Base-by-base conservation (phyloP, 768 basidiomycete genomes). In the Butyriboletus loyo region DNA sequence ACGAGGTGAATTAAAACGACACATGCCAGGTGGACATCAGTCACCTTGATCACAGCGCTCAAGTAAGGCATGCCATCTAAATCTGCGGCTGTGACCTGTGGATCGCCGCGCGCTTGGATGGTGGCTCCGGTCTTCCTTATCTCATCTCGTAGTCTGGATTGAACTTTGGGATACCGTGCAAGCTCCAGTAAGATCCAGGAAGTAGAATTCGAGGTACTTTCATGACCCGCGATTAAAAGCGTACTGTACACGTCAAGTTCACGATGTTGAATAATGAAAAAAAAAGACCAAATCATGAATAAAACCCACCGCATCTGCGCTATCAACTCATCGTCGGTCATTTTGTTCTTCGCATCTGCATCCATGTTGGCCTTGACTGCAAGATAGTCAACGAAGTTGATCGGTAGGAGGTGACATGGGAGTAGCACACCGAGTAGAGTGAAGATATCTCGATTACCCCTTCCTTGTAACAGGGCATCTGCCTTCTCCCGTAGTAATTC, bases 101-200 rank as follows among this genome's bases (percentile, higher is more conserved):
- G 11, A 34, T 58, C 42, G 10, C 46, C n/a, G 11, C 41, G 49
- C 13, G 49, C 25, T 13, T 22, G 31, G 10, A 37, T 32, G 24
- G n/a, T 13, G 0, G 49, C 38, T 38, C 2, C 21, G 4, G 35
- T 53, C 35, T 45, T 48, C 36, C 52, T 10, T 31, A 27, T 54
- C 32, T 39, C 42, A 30, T 47, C 47, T 38, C 14, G 89, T 50
- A 40, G 77, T 47, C 74, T 76, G 3, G 68, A 68, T 62, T 90
- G 88, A 13, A 81, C 66, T 17, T 79, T 71, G 0, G 79, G 82
- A 52, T 83, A 68, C 30, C 72, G 75, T 1, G 83, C 77, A 10
- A 91, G 73, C 57, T 85, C 82, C 46, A 84, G 73, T 2, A 90
- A 67, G 4, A 78, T 76, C 83, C 84, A 90, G 45, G 76, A 69